phyloP scores from a whole-genome alignment of 352 stramenopile genomes.

The Plasmopara halstedii region DNA sequence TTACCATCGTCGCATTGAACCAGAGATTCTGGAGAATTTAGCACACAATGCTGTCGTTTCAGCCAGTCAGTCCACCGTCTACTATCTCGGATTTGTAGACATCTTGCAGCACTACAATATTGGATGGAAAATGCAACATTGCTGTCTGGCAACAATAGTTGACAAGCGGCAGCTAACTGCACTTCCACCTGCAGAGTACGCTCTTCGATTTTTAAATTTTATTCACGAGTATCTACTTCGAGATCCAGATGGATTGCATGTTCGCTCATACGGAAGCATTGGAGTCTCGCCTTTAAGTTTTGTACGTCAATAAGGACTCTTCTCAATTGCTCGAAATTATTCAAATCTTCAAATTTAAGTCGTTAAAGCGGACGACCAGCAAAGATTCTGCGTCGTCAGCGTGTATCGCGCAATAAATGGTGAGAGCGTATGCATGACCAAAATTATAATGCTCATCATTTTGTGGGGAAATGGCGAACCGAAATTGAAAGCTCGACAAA shows the following conservation, averaged over 20 bases:
- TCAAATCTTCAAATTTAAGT: not conserved
- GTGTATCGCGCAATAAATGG: too few species aligned
- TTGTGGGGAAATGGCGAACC: too few species aligned
- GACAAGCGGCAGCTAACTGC: slow-evolving; percentile 77
- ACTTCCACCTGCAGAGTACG: slow-evolving; percentile 75
- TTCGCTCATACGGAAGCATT: slow-evolving; percentile 72
- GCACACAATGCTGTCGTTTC: slow-evolving; percentile 79
- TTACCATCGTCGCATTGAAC: slow-evolving; percentile 39
- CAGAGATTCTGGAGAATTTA: slow-evolving; percentile 39
- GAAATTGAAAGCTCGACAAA: too few species aligned
- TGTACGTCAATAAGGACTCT: not conserved
- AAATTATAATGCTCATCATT: too few species aligned
- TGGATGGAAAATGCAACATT: slow-evolving; percentile 80
- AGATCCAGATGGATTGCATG: slow-evolving; percentile 42
- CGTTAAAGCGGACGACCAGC: not conserved
- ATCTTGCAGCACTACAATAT: slow-evolving; percentile 84
- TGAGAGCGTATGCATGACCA: too few species aligned
- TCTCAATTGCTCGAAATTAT: not conserved
- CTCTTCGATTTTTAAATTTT: slow-evolving; percentile 78
- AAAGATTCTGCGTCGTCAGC: too few species aligned
- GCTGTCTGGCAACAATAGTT: slow-evolving; percentile 53
- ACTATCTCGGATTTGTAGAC: slow-evolving; percentile 82
- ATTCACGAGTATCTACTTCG: slow-evolving; percentile 79
- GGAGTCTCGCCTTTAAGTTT: slow-evolving; percentile 28
- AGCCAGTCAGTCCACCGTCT: slow-evolving; percentile 54